Conservation (phyloP, 2,329 filamentous ascomycete genomes). For the Arthroderma sp. region DNA sequence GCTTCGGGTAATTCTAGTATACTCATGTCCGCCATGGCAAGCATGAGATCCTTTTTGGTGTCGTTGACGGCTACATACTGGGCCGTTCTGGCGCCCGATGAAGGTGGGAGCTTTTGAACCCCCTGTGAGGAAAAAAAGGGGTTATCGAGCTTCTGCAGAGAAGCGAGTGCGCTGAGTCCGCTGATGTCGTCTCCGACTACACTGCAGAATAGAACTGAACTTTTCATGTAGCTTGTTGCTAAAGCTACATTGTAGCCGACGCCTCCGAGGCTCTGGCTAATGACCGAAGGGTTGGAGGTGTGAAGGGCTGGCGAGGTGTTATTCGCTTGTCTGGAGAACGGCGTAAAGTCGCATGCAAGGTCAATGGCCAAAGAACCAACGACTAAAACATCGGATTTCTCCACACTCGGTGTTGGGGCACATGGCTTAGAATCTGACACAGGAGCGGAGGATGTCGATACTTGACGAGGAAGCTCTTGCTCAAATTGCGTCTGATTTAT, state of each 20-base stretch:
- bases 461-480: not conserved
- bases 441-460: not conserved
- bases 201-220: constrained; percentile 60
- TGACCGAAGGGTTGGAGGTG: constrained; percentile 75
- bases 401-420: not conserved
- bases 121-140: constrained; percentile 52
- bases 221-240: constrained; percentile 59
- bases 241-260: constrained; percentile 87
- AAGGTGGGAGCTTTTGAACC: constrained; percentile 44
- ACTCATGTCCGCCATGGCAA: constrained; percentile 92
- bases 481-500: constrained; percentile 8
- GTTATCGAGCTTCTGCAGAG: constrained; percentile 41
- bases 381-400: constrained; percentile 57
- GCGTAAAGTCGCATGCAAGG: constrained; percentile 65
- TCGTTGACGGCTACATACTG: constrained; percentile 91
- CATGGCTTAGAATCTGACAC: not conserved
- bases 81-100: constrained; percentile 54
- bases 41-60: constrained; percentile 63
- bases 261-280: constrained; percentile 73
- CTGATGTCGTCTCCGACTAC: constrained; percentile 67
- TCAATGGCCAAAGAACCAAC: constrained; percentile 86
- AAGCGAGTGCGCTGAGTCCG: constrained; percentile 57
- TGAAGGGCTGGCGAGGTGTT: constrained; percentile 37
- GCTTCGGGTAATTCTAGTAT: constrained; percentile 48
- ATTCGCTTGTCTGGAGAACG: constrained; percentile 25